Base-by-base conservation (phyloP, 345 rosid species). In the Passiflora organensis region DNA sequence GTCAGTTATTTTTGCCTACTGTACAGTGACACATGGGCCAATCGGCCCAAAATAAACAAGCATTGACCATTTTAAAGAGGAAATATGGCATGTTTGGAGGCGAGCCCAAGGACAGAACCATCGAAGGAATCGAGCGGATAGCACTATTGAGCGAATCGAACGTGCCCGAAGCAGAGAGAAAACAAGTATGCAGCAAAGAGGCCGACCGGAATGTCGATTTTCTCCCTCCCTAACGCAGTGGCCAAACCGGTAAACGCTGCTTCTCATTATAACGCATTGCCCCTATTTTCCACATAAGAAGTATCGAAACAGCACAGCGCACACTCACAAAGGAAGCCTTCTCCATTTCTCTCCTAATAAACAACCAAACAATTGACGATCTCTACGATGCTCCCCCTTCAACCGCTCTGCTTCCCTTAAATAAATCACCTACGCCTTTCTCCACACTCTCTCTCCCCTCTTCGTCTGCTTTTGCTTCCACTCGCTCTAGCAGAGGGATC, bases 371-470 rank as follows among this genome's bases (percentile, higher is more conserved):
- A 45, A 37, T 16, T 38, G 72, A 46, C 72, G 72, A 68, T 68
- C 72, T 68, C 68, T 44, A 42, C 72, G 63, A 68, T 49, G 72
- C 67, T 56, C 32, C 36, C 38, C 32, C 51, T n/a, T n/a, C n/a
- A n/a, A n/a, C n/a, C n/a, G n/a, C n/a, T n/a, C n/a, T n/a, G n/a
- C 22, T 36, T 16, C 13, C 16, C 48, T 51, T 57, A 51, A 57
- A 51, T 51, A 22, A 38, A 14, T 16, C n/a, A 11, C 22, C 23
- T 20, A 6, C 1, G 19, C 24, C 14, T 38, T 11, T 56, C 54
- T 55, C 72, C 14, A 18, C 23, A 5, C 15, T 52, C 43, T 36
- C 34, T 13, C 39, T 45, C 20, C 13, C 22, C 32, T 4, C 12
- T 10, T n/a, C 14, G 18, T 14, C 36, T 18, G 9, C 34, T 2